phyloP scores from a whole-genome alignment of 75 land plant species.

The Pinus albicaulis region DNA sequence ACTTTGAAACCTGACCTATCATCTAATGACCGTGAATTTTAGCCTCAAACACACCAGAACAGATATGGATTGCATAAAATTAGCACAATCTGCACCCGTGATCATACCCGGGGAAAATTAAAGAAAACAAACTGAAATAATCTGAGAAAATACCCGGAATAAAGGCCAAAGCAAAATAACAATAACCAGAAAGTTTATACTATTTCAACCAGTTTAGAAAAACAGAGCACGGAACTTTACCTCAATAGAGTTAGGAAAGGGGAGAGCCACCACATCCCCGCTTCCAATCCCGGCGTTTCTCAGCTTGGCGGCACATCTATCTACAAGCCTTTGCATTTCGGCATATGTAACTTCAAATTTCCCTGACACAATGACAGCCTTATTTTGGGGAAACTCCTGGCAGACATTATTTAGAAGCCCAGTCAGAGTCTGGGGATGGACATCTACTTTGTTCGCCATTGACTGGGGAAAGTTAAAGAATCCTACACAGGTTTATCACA shows the following conservation, averaged over 20 bases:
- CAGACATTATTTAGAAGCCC: slow-evolving; percentile 46
- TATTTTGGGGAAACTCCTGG: slow-evolving; percentile 40
- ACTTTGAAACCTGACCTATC: no score
- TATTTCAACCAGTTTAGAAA: neutral
- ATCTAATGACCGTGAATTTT: no score
- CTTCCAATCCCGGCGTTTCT: slow-evolving; percentile 44
- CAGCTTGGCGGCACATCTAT: slow-evolving; percentile 47
- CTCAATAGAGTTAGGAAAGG: slow-evolving; percentile 88
- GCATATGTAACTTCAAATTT: slow-evolving; percentile 10
- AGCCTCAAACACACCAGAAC: no score
- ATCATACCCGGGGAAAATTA: no score
- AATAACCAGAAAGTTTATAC: neutral
- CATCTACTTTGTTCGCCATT: neutral
- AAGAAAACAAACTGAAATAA: no score
- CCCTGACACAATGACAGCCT: slow-evolving; percentile 50
- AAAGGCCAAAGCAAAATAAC: no score
- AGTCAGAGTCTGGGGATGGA: slow-evolving; percentile 24
- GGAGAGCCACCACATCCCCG: slow-evolving; percentile 84
- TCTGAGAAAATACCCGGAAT: no score
- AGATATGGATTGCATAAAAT: no score
- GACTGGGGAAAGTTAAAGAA: no score
- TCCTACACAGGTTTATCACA: no score
- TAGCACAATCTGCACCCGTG: no score
- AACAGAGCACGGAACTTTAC: slow-evolving; percentile 12
- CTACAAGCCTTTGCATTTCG: slow-evolving; percentile 48